Evolutionary conservation across 257 asterid species (phyloP), one percentile per base, ranked within the genome.

Genomic region (Solanum gandarillasii): DNA sequence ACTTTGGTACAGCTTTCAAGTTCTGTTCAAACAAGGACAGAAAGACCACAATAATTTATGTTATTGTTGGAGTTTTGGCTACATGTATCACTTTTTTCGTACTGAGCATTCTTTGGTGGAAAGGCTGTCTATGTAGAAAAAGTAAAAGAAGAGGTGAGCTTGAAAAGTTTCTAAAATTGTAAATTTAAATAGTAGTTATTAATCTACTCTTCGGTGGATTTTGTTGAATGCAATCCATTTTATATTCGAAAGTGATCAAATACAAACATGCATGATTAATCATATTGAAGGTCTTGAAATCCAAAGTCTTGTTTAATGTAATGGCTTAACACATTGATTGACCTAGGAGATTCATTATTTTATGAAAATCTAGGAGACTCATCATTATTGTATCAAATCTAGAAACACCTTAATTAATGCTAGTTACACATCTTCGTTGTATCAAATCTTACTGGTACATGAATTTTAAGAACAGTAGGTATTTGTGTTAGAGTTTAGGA

Each of bases 51-150:
- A 86, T 92, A 89, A 90, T 88, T 79, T 90, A 91, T 46, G 78
- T 95, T 87, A 86, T 90, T 87, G 89, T 94, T 86, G 93, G 95
- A 86, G 93, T 94, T 71, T 60, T 91, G 91, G 87, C 89, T 65
- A 86, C 87, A 38, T 91, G 88, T 84, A 72, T 91, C 36, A 81
- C 91, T 48, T 86, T 93, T 89, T 83, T 86, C 82, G 78, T 91
- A 5, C 62, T 93, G 90, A 93, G 92, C 82, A 29, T 95, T 67
- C 92, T 95, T 88, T 93, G 95, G 98, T 93, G 98, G 98, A 95
- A 91, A 93, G 84, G 95, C 29, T 86, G 75, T 91, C 85, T 92
- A 32, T 87, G 92, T 85, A 88, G 93, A 86, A 92, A 91, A 90
- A 84, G 85, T 31, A 68, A 81, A 85, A 91, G 90, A 73, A 91